Conservation (phyloP, 1,284 basidiomycete species). For the Flammula alnicola region DNA sequence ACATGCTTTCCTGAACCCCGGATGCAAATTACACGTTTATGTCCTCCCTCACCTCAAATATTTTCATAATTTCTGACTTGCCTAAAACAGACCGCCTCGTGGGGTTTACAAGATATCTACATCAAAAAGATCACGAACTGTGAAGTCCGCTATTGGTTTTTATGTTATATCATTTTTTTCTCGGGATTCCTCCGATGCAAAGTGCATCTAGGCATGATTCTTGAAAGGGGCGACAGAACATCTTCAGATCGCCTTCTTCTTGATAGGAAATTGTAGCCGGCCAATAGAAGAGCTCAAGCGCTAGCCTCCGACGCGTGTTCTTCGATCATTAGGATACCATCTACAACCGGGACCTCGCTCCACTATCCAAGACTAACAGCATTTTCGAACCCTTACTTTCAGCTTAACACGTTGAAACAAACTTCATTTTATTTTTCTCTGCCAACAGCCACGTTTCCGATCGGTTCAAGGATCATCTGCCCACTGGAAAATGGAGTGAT, state of each 20-base stretch:
- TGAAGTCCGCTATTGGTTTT: slow-evolving; percentile 13
- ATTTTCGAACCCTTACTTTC: slow-evolving; percentile 61
- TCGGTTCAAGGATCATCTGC: slow-evolving; percentile 64
- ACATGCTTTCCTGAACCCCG: slow-evolving; percentile 71
- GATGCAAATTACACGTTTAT: slow-evolving; percentile 62
- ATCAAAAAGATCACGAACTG: slow-evolving; percentile 30
- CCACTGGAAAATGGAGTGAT: slow-evolving; percentile 40
- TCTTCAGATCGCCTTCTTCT: slow-evolving; percentile 28
- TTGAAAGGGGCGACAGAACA: slow-evolving; percentile 29
- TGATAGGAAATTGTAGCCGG: slow-evolving; percentile 16
- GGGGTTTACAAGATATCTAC: slow-evolving; percentile 30
- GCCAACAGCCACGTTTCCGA: slow-evolving; percentile 72
- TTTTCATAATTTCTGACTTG: slow-evolving; percentile 56
- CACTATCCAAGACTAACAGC: slow-evolving; percentile 63
- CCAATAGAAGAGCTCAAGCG: slow-evolving; percentile 37
- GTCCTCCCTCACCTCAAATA: slow-evolving; percentile 43
- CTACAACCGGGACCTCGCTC: slow-evolving; percentile 65
- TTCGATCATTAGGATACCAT: slow-evolving; percentile 64
- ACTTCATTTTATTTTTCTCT: slow-evolving; percentile 70
- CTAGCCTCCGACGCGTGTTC: slow-evolving; percentile 61
- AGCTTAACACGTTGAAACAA: slow-evolving; percentile 70
- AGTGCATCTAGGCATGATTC: slow-evolving; percentile 13
- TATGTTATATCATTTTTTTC: slow-evolving; percentile 21
- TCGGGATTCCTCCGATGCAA: slow-evolving; percentile 23
- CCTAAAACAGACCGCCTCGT: slow-evolving; percentile 54